Conservation (phyloP, 805 yeast genomes). For the Hanseniaspora taiwanica region DNA sequence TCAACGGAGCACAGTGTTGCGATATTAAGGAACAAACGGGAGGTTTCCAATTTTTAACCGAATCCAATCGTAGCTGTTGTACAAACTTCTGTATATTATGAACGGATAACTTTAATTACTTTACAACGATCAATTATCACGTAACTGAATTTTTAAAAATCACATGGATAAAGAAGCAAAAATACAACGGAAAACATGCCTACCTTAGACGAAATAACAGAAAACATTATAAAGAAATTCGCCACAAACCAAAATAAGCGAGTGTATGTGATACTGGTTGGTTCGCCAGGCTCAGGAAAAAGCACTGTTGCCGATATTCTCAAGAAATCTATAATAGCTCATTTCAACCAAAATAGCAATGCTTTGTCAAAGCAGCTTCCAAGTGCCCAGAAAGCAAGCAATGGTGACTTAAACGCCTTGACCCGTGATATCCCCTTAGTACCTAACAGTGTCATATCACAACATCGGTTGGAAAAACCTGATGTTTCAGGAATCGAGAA, state of each 20-base stretch:
- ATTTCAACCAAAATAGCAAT: conserved; percentile 5
- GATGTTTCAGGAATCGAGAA: neutral
- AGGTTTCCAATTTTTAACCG: no score
- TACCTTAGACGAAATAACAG: neutral
- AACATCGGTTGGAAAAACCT: neutral
- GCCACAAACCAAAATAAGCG: conserved; percentile 26
- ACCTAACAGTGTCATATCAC: neutral
- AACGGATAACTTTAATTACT: no score
- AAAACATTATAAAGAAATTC: neutral
- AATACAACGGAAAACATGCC: neutral
- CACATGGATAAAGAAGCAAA: neutral
- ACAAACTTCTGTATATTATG: neutral
- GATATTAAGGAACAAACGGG: no score
- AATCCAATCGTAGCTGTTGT: no score
- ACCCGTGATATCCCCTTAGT: conserved; percentile 1
- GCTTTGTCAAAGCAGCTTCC: no score
- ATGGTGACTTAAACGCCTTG: neutral
- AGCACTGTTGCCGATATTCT: conserved; percentile 47
- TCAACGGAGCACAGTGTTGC: no score
- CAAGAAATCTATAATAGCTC: conserved; percentile 22
- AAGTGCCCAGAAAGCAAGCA: neutral
- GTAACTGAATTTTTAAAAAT: neutral
- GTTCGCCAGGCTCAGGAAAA: conserved; percentile 81
- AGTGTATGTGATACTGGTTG: conserved; percentile 49
- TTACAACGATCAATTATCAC: neutral